These are phyloP conservation scores for Fagus sylvatica DNA, from an alignment of 306 rosid genomes.

Conservation along the genomic window DNA sequence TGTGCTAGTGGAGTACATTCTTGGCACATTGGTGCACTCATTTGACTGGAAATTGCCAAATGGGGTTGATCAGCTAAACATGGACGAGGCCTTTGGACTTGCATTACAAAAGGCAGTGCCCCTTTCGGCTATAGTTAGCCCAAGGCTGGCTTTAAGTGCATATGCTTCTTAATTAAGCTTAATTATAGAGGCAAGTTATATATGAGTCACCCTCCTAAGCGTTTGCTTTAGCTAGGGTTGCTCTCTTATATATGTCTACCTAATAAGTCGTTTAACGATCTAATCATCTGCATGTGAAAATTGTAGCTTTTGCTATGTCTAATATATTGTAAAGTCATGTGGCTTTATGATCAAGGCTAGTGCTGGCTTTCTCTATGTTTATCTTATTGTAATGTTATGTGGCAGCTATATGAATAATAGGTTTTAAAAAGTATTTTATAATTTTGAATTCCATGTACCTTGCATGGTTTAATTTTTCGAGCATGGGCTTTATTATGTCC, in stretches of 20 bases:
- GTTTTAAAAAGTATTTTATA: too few relatives aligned
- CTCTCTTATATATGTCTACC: too few relatives aligned
- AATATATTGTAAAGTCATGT: background rate
- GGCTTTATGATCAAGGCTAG: too few relatives aligned
- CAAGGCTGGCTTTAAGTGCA: slow-evolving; percentile 22
- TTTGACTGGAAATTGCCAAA: slow-evolving; percentile 47
- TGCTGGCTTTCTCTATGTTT: too few relatives aligned
- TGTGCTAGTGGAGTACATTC: slow-evolving; percentile 32
- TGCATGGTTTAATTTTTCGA: too few relatives aligned
- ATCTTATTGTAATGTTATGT: too few relatives aligned
- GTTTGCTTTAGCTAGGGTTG: background rate
- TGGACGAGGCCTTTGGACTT: slow-evolving; percentile 49
- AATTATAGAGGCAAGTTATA: background rate
- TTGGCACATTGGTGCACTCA: slow-evolving; percentile 42
- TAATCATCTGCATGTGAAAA: background rate
- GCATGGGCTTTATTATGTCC: too few relatives aligned
- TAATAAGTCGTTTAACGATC: background rate
- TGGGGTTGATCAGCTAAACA: slow-evolving; percentile 27
- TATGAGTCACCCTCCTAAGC: background rate
- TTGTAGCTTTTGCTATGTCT: too few relatives aligned
- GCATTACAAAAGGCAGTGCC: slow-evolving; percentile 47
- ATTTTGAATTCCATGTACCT: too few relatives aligned
- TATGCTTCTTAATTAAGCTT: slow-evolving; percentile 35
- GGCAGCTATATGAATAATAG: too few relatives aligned
- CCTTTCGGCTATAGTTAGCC: slow-evolving; percentile 28